Conservation (phyloP, 306 rosid genomes). For the Crataegus laevigata region DNA sequence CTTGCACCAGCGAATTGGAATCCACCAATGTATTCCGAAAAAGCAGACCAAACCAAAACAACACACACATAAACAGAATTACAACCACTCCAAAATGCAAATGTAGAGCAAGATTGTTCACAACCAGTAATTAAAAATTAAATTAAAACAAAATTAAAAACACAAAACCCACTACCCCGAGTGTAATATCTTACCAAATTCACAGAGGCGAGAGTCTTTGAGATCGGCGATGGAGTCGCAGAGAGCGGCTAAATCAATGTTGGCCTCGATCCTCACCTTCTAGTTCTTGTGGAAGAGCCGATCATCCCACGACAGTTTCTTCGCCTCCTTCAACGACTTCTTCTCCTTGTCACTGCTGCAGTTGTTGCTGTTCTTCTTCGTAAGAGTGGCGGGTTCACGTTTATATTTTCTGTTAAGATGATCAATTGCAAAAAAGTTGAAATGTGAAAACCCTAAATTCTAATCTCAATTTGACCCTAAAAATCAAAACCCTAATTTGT, state of each 20-base stretch:
- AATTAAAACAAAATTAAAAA: neutral
- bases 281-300: constrained; percentile 88
- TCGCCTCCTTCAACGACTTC: constrained; percentile 84
- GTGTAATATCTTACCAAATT: constrained; percentile 49
- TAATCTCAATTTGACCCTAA: too few species aligned
- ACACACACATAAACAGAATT: neutral
- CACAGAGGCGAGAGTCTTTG: constrained; percentile 86
- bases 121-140: too few species aligned
- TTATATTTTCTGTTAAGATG: too few species aligned
- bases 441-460: too few species aligned
- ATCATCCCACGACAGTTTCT: constrained; percentile 98
- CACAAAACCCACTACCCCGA: too few species aligned
- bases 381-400: too few species aligned
- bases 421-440: too few species aligned
- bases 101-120: too few species aligned
- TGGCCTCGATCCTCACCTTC: constrained; percentile 95
- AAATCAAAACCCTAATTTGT: too few species aligned
- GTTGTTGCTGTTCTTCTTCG: too few species aligned
- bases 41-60: constrained; percentile 45
- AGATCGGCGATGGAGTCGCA: constrained; percentile 97
- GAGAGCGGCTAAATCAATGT: constrained; percentile 71
- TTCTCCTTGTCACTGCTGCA: constrained; percentile 43
- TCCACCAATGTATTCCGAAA: constrained; percentile 83
- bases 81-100: too few species aligned
- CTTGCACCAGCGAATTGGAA: constrained; percentile 95